Percentiles rank a stretch among this genome's conserved stretches.
phyloP scores from a whole-genome alignment of 1,284 basidiomycete genomes.

The Rhodotorula sp. region DNA sequence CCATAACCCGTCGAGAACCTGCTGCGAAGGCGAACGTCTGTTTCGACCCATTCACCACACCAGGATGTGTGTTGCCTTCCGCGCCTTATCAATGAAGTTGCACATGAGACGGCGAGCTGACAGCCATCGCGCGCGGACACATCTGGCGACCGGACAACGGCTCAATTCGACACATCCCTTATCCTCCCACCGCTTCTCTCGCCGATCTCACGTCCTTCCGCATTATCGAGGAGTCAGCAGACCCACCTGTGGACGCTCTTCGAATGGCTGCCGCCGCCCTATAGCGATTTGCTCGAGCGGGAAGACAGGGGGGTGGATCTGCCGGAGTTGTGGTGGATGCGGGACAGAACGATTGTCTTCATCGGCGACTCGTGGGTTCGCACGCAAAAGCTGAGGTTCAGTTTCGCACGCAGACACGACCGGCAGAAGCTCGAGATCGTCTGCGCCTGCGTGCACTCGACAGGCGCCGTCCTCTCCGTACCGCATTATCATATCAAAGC shows the following conservation, averaged over 20 bases:
- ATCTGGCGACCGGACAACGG: not conserved
- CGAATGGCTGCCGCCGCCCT: not conserved
- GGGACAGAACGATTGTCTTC: not conserved
- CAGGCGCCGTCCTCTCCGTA: not conserved
- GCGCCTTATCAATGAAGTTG: too few species aligned
- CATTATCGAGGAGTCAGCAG: not conserved
- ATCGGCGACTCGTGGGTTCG: constrained; percentile 1
- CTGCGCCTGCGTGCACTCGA: not conserved
- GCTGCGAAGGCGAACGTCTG: not conserved
- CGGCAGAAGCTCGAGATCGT: constrained; percentile 6
- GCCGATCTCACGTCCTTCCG: not conserved
- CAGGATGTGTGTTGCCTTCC: not conserved
- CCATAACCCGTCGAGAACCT: not conserved
- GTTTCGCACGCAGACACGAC: not conserved
- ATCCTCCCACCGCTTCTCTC: not conserved
- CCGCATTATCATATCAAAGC: constrained; percentile 13
- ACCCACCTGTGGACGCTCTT: not conserved
- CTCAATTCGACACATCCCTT: not conserved
- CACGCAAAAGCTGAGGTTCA: too few species aligned
- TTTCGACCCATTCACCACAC: not conserved
- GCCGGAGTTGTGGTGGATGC: not conserved
- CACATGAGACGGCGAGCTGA: too few species aligned
- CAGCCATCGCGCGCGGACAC: not conserved
- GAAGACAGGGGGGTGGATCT: not conserved
- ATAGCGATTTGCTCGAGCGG: not conserved